Conservation (phyloP, 805 yeast species). For the Saccharomycopsis synnaedendra region DNA sequence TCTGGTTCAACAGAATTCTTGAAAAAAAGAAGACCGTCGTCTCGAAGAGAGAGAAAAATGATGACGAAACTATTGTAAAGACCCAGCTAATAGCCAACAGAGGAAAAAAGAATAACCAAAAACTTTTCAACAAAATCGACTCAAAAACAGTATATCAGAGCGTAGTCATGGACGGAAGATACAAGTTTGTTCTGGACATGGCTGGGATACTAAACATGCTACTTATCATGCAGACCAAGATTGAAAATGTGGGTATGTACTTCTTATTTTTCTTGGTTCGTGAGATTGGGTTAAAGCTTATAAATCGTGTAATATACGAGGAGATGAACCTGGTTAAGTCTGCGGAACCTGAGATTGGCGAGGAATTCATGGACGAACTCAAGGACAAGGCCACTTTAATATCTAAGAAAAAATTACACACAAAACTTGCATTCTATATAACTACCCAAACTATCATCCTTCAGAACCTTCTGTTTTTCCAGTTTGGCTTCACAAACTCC, state of each 20-base stretch:
- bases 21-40: neutral
- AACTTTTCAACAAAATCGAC: neutral
- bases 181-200: slow-evolving; percentile 23
- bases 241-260: slow-evolving; percentile 45
- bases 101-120: neutral
- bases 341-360: neutral
- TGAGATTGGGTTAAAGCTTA: slow-evolving; percentile 1
- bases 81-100: slow-evolving; percentile 1
- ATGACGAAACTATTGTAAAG: neutral
- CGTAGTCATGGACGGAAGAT: slow-evolving; percentile 20
- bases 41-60: slow-evolving; percentile 1
- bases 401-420: slow-evolving; percentile 5
- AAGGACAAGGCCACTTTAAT: neutral
- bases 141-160: slow-evolving; percentile 1
- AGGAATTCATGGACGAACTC: neutral
- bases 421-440: slow-evolving; percentile 7
- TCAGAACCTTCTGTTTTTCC: slow-evolving; percentile 74
- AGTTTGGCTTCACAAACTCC: slow-evolving; percentile 85
- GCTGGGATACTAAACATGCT: slow-evolving; percentile 28
- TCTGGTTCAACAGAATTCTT: slow-evolving; percentile 10
- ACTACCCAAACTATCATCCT: slow-evolving; percentile 36
- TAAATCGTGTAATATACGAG: slow-evolving; percentile 3
- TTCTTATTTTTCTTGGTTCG: slow-evolving; percentile 26
- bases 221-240: slow-evolving; percentile 43
- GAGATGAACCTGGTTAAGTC: slow-evolving; percentile 1